These are phyloP conservation scores for Daucus carota DNA, from an alignment of 129 eudicot genomes.

Conservation along the genomic window DH1_v3.0 NC_030387.2:38769501-38770000, in stretches of 20 bases:
- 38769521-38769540: constrained; percentile 94
- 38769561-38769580: neutral
- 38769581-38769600: neutral
- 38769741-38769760: neutral
- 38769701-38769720: neutral
- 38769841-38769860: neutral
- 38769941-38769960: neutral
- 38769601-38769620: neutral
- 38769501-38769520: constrained; percentile 86
- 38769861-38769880: neutral
- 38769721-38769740: neutral
- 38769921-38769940: neutral
- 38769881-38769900: neutral
- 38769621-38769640: neutral
- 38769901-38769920: neutral
- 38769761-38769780: neutral
- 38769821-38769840: neutral
- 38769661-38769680: neutral
- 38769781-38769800: neutral
- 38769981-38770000: neutral
- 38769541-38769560: constrained; percentile 17
- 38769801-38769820: neutral
- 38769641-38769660: neutral
- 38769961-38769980: neutral
- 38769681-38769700: neutral